A percentile compares a stretch with the other conserved stretches of the same genome.
phyloP scores from a whole-genome alignment of 345 rosid species.

The Geranium brycei region DNA sequence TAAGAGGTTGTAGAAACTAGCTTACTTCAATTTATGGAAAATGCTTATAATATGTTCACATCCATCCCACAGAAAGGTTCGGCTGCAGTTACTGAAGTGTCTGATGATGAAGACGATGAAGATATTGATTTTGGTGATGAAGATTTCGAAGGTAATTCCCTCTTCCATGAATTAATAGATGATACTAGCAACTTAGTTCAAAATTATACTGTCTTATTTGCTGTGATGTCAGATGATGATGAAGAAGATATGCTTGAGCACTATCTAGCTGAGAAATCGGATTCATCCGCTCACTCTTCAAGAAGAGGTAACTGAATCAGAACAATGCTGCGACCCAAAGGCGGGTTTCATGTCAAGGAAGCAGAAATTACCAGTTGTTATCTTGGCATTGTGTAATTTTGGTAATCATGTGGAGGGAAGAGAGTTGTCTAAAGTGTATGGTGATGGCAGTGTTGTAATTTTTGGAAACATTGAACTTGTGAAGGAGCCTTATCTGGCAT shows the following conservation, averaged over 20 bases:
- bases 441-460: background rate
- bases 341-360: background rate
- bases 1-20: background rate
- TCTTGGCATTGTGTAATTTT: background rate
- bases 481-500: background rate
- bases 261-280: constrained; percentile 80
- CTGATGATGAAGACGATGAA: constrained; percentile 74
- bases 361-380: background rate
- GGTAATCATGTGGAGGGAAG: background rate
- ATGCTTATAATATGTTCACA: background rate
- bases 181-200: background rate
- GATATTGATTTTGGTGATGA: constrained; percentile 82
- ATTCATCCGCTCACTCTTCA: constrained; percentile 43
- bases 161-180: background rate
- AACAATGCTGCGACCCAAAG: background rate
- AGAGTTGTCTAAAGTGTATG: background rate
- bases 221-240: constrained; percentile 49
- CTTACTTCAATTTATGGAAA: background rate
- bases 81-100: constrained; percentile 33
- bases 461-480: background rate
- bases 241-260: constrained; percentile 96
- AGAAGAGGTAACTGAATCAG: constrained; percentile 24
- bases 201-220: background rate
- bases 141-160: constrained; percentile 68
- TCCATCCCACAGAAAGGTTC: constrained; percentile 59